Evolutionary conservation across 2,329 filamentous ascomycete genomes (phyloP).

Genomic region (Apiospora kogelbergensis): DNA sequence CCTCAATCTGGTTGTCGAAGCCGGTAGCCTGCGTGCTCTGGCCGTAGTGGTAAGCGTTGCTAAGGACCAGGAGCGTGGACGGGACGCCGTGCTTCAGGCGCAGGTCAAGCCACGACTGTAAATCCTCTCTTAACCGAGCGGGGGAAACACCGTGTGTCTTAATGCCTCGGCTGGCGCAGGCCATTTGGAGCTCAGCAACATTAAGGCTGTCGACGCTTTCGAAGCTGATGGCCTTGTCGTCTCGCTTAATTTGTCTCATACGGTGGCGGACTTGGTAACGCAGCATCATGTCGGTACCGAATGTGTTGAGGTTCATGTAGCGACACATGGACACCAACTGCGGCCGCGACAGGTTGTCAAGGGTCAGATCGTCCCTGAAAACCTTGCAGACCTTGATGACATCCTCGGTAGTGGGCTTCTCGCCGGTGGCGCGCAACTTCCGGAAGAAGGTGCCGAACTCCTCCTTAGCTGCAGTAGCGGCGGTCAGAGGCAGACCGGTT

Average conservation of each 20-base stretch:
- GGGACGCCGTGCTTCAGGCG: constrained; percentile 93
- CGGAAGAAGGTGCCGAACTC: constrained; percentile 97
- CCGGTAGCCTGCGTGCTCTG: constrained; percentile 75
- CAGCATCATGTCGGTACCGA: constrained; percentile 96
- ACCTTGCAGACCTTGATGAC: constrained; percentile 99
- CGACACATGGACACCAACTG: constrained; percentile 97
- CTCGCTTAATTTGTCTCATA: constrained; percentile 99
- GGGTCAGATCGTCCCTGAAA: constrained; percentile 95
- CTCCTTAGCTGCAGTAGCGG: constrained; percentile 81
- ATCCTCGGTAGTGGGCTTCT: constrained; percentile 82
- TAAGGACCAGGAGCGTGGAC: constrained; percentile 90
- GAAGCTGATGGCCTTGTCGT: constrained; percentile 90
- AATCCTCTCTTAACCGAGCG: constrained; percentile 80
- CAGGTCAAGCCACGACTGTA: constrained; percentile 92
- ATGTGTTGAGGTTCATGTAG: constrained; percentile 97
- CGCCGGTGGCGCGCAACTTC: constrained; percentile 89
- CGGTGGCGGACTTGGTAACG: constrained; percentile 95
- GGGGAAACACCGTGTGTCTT: constrained; percentile 91
- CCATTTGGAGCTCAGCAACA: constrained; percentile 89
- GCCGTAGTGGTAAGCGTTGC: constrained; percentile 96
- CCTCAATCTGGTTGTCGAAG: constrained; percentile 87
- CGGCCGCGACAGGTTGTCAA: constrained; percentile 94
- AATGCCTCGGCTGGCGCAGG: constrained; percentile 87
- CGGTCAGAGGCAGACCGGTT: constrained; percentile 86
- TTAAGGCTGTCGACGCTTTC: constrained; percentile 92